phyloP scores from a whole-genome alignment of 352 stramenopile species.

The Globisporangium irregulare region DNA sequence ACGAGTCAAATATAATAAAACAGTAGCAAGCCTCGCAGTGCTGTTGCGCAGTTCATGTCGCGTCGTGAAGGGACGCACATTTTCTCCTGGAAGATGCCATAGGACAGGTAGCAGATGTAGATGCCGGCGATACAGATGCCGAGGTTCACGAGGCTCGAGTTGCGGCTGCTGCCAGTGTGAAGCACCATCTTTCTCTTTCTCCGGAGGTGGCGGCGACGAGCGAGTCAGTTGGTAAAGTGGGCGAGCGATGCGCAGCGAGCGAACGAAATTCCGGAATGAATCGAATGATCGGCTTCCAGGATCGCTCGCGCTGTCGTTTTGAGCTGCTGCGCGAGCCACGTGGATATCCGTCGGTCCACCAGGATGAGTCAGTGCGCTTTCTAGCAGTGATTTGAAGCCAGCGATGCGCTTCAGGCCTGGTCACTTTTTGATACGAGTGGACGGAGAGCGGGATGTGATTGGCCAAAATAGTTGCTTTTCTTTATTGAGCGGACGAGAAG shows the following conservation, averaged over 20 bases:
- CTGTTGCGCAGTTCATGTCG: not conserved
- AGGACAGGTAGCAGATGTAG: slow-evolving; percentile 91
- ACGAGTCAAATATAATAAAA: not conserved
- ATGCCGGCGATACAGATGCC: slow-evolving; percentile 86
- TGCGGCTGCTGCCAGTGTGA: slow-evolving; percentile 33
- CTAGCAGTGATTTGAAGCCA: not conserved
- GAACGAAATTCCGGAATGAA: slow-evolving; percentile 4
- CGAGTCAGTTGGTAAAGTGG: not conserved
- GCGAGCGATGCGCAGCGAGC: slow-evolving; percentile 1
- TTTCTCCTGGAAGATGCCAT: slow-evolving; percentile 93
- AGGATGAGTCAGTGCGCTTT: not conserved
- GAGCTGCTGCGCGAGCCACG: not conserved
- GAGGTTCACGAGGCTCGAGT: slow-evolving; percentile 81
- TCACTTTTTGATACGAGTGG: not conserved
- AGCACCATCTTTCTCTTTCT: slow-evolving; percentile 31
- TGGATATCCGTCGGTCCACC: not conserved
- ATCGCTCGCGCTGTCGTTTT: not conserved
- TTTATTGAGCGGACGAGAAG: too few relatives aligned
- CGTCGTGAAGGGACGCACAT: slow-evolving; percentile 52
- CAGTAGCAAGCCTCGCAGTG: not conserved
- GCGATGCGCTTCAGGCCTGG: not conserved
- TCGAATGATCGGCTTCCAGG: not conserved
- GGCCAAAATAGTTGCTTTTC: not conserved
- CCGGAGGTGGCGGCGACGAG: not conserved
- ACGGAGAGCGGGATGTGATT: not conserved